These are phyloP conservation scores for Helotiales sp. DNA, from an alignment of 2,329 filamentous ascomycete genomes.

Conservation along the genomic window DNA sequence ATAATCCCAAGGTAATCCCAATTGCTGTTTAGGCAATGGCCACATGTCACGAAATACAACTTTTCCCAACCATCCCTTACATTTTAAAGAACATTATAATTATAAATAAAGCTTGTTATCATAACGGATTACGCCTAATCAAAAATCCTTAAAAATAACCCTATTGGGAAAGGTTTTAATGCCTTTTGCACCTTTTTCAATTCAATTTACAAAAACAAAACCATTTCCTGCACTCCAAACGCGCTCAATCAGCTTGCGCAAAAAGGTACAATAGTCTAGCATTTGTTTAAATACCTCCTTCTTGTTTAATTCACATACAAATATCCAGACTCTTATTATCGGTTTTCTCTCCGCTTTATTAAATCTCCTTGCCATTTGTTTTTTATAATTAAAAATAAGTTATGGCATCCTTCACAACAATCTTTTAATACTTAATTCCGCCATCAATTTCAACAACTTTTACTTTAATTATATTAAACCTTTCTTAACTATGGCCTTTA, in stretches of 20 bases:
- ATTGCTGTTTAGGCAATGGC: background rate
- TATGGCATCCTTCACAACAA: too few relatives aligned
- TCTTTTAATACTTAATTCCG: too few relatives aligned
- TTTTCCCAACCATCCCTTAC: background rate
- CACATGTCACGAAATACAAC: background rate
- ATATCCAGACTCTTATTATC: background rate
- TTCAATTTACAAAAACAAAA: background rate
- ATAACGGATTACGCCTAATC: background rate
- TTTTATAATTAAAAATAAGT: background rate
- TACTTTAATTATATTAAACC: too few relatives aligned
- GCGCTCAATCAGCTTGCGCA: background rate
- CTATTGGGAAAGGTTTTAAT: background rate
- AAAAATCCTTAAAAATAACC: background rate
- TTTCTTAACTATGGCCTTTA: too few relatives aligned
- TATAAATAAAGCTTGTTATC: background rate
- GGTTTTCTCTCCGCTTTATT: background rate
- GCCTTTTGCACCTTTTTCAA: background rate
- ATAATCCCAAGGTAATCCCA: too few relatives aligned
- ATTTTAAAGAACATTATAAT: background rate
- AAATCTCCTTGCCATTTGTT: background rate
- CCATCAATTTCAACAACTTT: too few relatives aligned
- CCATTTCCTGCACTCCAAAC: background rate
- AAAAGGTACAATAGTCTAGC: background rate
- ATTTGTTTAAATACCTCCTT: background rate
- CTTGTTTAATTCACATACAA: background rate